Base-by-base conservation (phyloP, 1,139 yeast genomes). In the Meyerozyma guilliermondii region DNA sequence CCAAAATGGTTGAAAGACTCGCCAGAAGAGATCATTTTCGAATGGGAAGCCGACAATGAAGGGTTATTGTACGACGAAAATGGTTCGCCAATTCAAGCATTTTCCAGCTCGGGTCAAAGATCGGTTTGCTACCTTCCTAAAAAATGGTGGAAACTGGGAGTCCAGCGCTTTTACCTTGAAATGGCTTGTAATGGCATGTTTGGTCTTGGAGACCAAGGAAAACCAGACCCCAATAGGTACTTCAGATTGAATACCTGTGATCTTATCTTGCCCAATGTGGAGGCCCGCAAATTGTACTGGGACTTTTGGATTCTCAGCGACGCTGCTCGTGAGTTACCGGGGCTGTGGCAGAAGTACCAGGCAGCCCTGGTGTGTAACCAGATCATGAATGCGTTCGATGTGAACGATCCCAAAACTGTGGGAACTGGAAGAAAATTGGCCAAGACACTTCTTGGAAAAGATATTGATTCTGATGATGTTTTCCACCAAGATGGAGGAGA, bases 181-280 rank as follows among this genome's bases (percentile, higher is more conserved):
- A 83, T 88, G 56, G 87, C 95, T 16, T 91, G 97, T 62, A 92
- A 92, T 63, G 95, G 95, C 18, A 89, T 92, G 95, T 86, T 85
- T 62, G 98, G 98, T 26, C 78, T 82, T 51, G 88, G 91, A 36
- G 65, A 63, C 44, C 80, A 75, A 36, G 81, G 84, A 4, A 63
- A 63, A 34, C 85, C 83, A 24, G 78, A 79, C 48, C 87, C 88
- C 7, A 81, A 87, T 61, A 70, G 91, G 43, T 82, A 76, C 60
- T 92, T 88, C 63, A 63, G 74, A 22, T 70, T 92, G 49, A 67
- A 68, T 45, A 68, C 67, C 35, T 95, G 95, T 16, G 96, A 89
- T 56, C 67, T 92, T 51, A 85, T 87, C 17, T 78, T 85, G 49
- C 96, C 96, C 28, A 85, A 88, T 55, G 57, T 82, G 54, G 83